Base-by-base conservation (phyloP, 192 early-diverging fungal species). In the Backusella westeae region DNA sequence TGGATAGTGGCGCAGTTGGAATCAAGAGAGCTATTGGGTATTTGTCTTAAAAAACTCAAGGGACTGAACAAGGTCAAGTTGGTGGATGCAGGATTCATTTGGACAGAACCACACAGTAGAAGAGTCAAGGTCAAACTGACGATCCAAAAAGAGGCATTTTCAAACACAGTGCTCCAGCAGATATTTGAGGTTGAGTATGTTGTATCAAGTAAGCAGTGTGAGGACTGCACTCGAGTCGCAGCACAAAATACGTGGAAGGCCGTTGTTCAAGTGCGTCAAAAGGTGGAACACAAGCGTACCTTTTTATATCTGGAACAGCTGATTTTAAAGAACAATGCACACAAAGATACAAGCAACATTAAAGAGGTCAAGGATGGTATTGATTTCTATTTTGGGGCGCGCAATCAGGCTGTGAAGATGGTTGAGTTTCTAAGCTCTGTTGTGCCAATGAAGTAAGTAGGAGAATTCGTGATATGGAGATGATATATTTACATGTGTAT, bases 221-320 rank as follows among this genome's bases (percentile, higher is more conserved):
- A 94, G 67, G 97, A 96, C 86, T 99, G 98, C 83, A 91, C 93
- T 23, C 89, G 94, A 69, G 91, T 98, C 8, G 96, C 94, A 87
- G 98, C 98, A 32, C 94, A 99, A 84, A 96, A 97, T 76, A 98
- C 95, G 9, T 99, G 98, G 98, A 96, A 96, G 77, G 96, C 98
- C 14, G 90, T 94, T 76, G 96, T 98, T 19, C 98, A 99, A 89
- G 92, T 99, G 26, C 93, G 98, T 77, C 98, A 99, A 87, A 98
- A 98, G 86, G 96, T 96, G 19, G 89, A 91, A 56, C 98, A 99
- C 88, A 98, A 99, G 90, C 89, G 96, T 72, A 99, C 98, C 10
- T 99, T 99, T 88, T 91, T 98, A 73, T 98, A 95, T 84, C 89
- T 99, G 17, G 98, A 99, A 82, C 98, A 99, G 86, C 85, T 99